Evolutionary conservation across 192 early-diverging fungal species (phyloP), one percentile per base, ranked within the genome.

Genomic region (Coemansia asiatica): DNA sequence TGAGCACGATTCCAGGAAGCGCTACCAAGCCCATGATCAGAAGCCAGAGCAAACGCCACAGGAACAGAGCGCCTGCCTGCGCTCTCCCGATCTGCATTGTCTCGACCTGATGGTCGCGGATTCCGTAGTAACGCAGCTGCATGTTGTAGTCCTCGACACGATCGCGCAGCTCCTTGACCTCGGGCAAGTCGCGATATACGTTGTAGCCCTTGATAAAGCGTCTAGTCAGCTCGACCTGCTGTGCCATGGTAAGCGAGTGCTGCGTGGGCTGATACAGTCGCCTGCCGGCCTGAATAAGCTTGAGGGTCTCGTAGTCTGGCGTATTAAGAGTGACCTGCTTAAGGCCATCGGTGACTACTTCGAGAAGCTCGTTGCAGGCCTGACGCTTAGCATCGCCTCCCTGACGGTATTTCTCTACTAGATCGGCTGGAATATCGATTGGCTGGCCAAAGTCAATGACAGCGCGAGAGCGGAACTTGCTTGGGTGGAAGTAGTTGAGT

Each of bases 391-490:
- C 87, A 0, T 72, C 63, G 9, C 97, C 97, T 58, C 95, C 96
- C 33, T 74, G 67, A 56, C 83, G 89, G 80, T 91, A 99, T 69
- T 89, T 85, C 27, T 88, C 87, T n/a, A 99, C 90, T 4, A 92
- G 75, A 65, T 94, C 90, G 6, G 74, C 64, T 13, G 90, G 75
- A 6, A 99, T 85, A 13, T 87, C 84, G 61, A 99, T 90, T 0
- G 94, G 94, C 40, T 92, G 86, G 35, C 97, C 95, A 85, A 94
- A 99, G 75, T 99, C 96, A 38, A 98, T 87, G 36, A 97, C 96
- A n/a, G 96, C 95, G 58, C 95, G 90, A 9, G 94, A 95, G 56
- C 97, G 88, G 88, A 98, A 99, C 78, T 90, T 84, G 75, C 89
- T 88, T 18, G 97, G 90, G 73, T 98, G 91, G 82, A 97, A 98